Base-by-base conservation (phyloP, 2,329 filamentous ascomycete species). In the Fonsecaea multimorphosa region DNA sequence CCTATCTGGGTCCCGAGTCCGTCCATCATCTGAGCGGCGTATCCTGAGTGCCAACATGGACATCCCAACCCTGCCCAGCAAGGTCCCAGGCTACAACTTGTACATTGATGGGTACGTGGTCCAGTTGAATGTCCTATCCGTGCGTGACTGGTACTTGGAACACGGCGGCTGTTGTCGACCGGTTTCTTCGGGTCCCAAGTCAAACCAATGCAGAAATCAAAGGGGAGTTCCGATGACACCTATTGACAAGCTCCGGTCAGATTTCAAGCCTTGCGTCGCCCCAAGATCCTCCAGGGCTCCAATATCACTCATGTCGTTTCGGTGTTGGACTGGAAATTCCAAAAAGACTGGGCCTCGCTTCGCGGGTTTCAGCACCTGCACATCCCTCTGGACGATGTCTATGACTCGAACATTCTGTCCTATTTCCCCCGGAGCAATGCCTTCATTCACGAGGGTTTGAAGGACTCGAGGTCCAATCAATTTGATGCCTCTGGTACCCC, bases 231-330 rank as follows among this genome's bases (percentile, higher is more conserved):
- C 22, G 22, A 24, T 49, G 9, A 49, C 22, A 12, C 19, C 19
- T 49, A 64, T 72, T 60, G 70, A 65, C 54, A 64, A 52, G 72
- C 57, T 40, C 24, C 49, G 71, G 71, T 63, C 78, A 96, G 93
- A 64, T 85, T 96, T 70, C 93, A 93, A 81, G 88, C 90, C 49
- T 81, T 97, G 68, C 88, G 89, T 66, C 88, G 90, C 67, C 88
- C 88, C 67, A 84, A 89, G 61, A 85, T 88, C 38, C 83, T 98
- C 56, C 80, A 85, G 70, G 85, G 90, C 69, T 87, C 88, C 71
- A 88, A 89, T 70, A 92, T 99, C 76, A 96, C 93, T 2, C 93
- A 97, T 78, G 86, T 98, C 32, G 83, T 98, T n/a, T 96, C 93
- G 3, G 91, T 95, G 46, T 78, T 94, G 66, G 86, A 86, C 54